Conservation (phyloP, 768 basidiomycete genomes). For the Lentinula sp. region DNA sequence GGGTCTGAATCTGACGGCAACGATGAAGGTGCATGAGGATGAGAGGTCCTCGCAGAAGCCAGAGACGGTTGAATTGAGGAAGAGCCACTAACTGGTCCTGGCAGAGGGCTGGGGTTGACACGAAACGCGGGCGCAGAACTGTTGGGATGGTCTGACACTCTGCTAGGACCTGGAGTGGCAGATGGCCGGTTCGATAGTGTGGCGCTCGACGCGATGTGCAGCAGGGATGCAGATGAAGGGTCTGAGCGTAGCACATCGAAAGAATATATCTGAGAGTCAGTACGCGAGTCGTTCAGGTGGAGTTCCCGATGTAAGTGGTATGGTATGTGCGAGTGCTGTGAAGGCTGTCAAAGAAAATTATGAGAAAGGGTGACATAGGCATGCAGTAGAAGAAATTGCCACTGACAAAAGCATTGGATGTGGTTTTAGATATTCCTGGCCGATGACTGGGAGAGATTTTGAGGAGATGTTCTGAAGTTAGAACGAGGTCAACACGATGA, state of each 20-base stretch:
- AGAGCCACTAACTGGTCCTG: not conserved
- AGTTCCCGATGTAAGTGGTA: not conserved
- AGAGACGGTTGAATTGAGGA: not conserved
- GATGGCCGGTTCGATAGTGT: not conserved
- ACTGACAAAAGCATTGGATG: not conserved
- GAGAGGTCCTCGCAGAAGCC: not conserved
- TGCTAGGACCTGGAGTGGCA: not conserved
- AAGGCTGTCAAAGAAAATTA: not conserved
- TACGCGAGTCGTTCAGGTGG: not conserved
- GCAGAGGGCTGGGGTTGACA: not conserved
- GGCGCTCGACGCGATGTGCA: conserved; percentile 6
- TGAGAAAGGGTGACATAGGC: not conserved
- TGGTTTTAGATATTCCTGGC: not conserved
- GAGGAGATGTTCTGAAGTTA: conserved; percentile 13
- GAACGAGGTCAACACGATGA: not conserved
- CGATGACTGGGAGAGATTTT: not conserved
- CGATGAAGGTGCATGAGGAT: conserved; percentile 8
- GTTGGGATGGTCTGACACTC: not conserved
- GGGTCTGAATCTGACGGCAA: conserved; percentile 12
- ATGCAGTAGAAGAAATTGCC: not conserved
- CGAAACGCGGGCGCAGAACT: not conserved
- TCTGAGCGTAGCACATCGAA: conserved; percentile 6
- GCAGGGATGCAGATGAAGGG: conserved; percentile 5
- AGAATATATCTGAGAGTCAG: not conserved
- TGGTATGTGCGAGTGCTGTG: not conserved